Percentiles rank a stretch among this genome's conserved stretches.
Conservation (phyloP, 129 eudicot genomes). For the Arctium minus region DNA sequence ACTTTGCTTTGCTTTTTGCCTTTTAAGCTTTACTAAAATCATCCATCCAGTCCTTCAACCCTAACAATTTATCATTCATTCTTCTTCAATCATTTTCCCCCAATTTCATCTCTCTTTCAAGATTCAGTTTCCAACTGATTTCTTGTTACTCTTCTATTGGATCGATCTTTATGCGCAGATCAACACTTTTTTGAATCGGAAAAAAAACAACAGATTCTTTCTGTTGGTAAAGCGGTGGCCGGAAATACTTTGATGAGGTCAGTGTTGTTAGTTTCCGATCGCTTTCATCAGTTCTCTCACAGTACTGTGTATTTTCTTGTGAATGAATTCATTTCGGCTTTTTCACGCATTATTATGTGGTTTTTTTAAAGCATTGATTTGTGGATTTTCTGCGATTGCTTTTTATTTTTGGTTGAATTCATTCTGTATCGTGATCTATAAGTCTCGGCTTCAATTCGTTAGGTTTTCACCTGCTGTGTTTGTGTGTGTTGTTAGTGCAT, state of each 20-base stretch:
- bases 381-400: not conserved
- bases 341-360: not conserved
- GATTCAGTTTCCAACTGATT: not conserved
- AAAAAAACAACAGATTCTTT: not conserved
- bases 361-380: not conserved
- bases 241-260: conserved; percentile 14
- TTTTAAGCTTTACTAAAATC: conserved; percentile 15
- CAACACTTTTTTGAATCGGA: conserved; percentile 17
- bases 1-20: not conserved
- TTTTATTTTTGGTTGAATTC: not conserved
- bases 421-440: not conserved
- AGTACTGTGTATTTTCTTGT: not conserved
- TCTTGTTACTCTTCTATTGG: not conserved
- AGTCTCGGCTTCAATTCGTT: not conserved
- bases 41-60: not conserved
- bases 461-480: too few species aligned
- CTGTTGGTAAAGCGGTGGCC: not conserved
- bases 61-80: not conserved
- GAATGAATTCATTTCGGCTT: not conserved
- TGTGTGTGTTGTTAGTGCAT: too few species aligned
- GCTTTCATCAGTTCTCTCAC: not conserved
- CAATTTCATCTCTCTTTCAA: not conserved
- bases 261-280: not conserved
- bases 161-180: conserved; percentile 22
- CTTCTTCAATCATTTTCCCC: not conserved